Conservation (phyloP, 2,329 filamentous ascomycete species). For the Plectosphaerella sp. region DNA sequence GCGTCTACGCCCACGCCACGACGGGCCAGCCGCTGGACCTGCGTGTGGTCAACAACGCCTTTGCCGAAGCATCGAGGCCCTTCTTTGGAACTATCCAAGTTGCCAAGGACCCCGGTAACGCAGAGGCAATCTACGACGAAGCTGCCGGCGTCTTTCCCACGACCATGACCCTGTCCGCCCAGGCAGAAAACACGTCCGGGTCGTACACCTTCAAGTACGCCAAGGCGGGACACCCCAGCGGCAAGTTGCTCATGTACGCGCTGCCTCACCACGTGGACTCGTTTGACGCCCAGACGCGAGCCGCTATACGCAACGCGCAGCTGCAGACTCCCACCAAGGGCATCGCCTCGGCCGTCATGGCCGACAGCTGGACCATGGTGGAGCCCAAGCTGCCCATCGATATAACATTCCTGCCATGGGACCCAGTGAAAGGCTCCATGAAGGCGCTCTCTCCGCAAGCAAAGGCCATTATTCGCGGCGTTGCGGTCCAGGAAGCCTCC, state of each 20-base stretch:
- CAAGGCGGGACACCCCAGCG: conserved; percentile 60
- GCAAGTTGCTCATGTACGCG: conserved; percentile 75
- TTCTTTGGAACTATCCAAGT: conserved; percentile 82
- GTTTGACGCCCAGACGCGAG: conserved; percentile 56
- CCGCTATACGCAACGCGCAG: conserved; percentile 49
- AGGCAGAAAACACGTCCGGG: conserved; percentile 53
- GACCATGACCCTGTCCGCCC: conserved; percentile 60
- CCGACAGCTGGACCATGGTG: conserved; percentile 71
- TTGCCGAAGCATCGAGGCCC: conserved; percentile 58
- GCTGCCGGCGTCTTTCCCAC: conserved; percentile 72
- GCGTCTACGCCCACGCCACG: conserved; percentile 68
- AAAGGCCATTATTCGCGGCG: conserved; percentile 52
- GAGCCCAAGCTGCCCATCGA: conserved; percentile 67
- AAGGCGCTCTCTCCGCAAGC: conserved; percentile 45
- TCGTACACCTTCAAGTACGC: conserved; percentile 70
- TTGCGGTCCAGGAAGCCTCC: conserved; percentile 68
- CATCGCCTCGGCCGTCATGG: conserved; percentile 65
- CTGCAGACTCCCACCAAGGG: conserved; percentile 86
- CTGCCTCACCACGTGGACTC: conserved; percentile 81
- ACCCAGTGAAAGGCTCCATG: conserved; percentile 44
- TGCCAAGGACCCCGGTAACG: conserved; percentile 65
- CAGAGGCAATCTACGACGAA: conserved; percentile 68
- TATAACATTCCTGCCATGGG: conserved; percentile 80
- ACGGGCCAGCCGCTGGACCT: conserved; percentile 62
- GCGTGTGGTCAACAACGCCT: conserved; percentile 59